Percentiles rank a stretch among this genome's conserved stretches.
phyloP scores from a whole-genome alignment of 257 asterid genomes.

The Cordia subcordata region DNA sequence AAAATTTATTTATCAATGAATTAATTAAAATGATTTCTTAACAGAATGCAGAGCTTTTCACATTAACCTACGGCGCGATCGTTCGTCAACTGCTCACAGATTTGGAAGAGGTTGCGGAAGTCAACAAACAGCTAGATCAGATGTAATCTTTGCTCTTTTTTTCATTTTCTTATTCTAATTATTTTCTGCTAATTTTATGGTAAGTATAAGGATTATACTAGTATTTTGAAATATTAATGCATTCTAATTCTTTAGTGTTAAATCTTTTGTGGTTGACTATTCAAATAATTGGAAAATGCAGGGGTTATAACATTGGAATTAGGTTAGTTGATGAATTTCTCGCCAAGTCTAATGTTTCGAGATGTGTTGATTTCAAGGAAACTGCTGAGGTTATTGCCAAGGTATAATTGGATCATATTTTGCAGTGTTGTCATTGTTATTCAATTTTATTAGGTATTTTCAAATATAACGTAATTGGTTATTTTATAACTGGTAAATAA shows the following conservation, averaged over 20 bases:
- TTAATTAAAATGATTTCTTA: slow-evolving; percentile 2
- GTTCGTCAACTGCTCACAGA: slow-evolving; percentile 93
- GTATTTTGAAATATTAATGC: not conserved
- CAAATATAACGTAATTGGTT: no score
- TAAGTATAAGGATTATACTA: no score
- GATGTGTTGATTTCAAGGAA: slow-evolving; percentile 92
- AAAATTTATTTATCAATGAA: not conserved
- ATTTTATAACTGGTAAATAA: no score
- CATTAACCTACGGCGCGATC: slow-evolving; percentile 87
- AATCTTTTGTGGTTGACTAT: not conserved
- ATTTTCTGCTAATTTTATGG: no score
- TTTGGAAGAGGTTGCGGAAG: slow-evolving; percentile 99
- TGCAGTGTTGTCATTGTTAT: no score
- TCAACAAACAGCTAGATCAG: slow-evolving; percentile 94
- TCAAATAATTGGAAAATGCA: slow-evolving; percentile 17
- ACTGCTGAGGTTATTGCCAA: slow-evolving; percentile 97
- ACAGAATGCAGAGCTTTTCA: slow-evolving; percentile 91
- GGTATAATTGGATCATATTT: slow-evolving; percentile 25
- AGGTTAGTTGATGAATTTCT: slow-evolving; percentile 88
- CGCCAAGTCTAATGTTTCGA: slow-evolving; percentile 81
- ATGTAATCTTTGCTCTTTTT: slow-evolving; percentile 41
- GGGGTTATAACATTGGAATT: slow-evolving; percentile 91
- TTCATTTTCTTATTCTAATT: not conserved
- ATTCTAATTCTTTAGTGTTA: not conserved
- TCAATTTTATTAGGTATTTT: no score